Base-by-base conservation (phyloP, 2,329 filamentous ascomycete genomes). In the Penicillium italicum region DNA sequence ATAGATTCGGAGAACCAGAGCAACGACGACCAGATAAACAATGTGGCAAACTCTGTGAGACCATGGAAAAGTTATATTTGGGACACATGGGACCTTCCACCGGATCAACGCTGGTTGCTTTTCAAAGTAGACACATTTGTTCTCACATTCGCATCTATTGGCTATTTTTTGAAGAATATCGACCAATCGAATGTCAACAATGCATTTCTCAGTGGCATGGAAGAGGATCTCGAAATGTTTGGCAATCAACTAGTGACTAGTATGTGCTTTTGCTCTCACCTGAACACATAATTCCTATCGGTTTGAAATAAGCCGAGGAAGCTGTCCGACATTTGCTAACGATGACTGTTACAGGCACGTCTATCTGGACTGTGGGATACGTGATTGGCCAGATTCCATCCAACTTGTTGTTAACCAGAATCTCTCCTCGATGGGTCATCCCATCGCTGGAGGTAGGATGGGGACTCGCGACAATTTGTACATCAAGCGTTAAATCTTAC, bases 281-380 rank as follows among this genome's bases (percentile, higher is more conserved):
- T 5, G 14, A 31, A 2, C 1, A 12, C 8, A 0, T 14, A 20
- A 20, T 45, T 33, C 18, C 6, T 12, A 1, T 18, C 12, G 12
- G 2, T 16, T 2, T 22, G 30, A 8, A n/a, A 16, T 6, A 6
- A 1, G 8, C 5, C 14, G 28, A 16, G 10, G 6, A 12, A 9
- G 4, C 1, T 9, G 30, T 22, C 11, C 11, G 1, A 8, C 2
- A 40, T 26, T 24, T 26, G 12, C 28, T 53, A 41, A 53, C 28
- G 1, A 33, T 1, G 5, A 24, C 2, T 22, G 9, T n/a, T 31
- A 8, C 16, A 55, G 52, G 52, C 26, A 74, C 70, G 7, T 70
- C 70, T 7, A 65, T 76, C 30, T 76, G 79, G 64, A 76, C 71
- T 22, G 74, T 79, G n/a, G 79, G 78, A 43, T 75, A 75, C 26